phyloP scores from a whole-genome alignment of 345 rosid genomes.

The Salix purpurea region DNA sequence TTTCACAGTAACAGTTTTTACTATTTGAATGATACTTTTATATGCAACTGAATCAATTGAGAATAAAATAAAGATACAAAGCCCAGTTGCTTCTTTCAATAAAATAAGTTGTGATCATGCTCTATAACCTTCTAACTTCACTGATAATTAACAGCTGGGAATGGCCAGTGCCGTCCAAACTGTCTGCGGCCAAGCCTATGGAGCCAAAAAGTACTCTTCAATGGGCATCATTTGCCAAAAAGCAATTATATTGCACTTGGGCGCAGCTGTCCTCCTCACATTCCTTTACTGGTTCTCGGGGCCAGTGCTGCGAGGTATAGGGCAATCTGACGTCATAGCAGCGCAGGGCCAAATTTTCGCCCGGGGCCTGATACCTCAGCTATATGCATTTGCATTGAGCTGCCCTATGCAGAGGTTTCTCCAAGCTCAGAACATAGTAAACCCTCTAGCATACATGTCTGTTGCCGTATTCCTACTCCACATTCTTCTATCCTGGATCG shows the following conservation, averaged over 20 bases:
- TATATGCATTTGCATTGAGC: constrained; percentile 71
- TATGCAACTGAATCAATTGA: not conserved
- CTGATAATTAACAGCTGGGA: constrained; percentile 48
- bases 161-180: constrained; percentile 99
- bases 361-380: constrained; percentile 67
- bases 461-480: constrained; percentile 70
- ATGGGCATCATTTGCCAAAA: constrained; percentile 89
- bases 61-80: not conserved
- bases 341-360: constrained; percentile 69
- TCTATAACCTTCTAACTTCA: not conserved
- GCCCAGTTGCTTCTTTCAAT: not conserved
- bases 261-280: constrained; percentile 65
- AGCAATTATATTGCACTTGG: constrained; percentile 75
- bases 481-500: constrained; percentile 61
- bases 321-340: constrained; percentile 60
- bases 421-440: constrained; percentile 93
- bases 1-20: not conserved
- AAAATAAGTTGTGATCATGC: not conserved
- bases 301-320: constrained; percentile 48
- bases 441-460: constrained; percentile 81
- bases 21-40: not conserved
- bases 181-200: constrained; percentile 92
- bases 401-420: constrained; percentile 91
- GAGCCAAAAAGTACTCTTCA: constrained; percentile 61
- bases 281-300: constrained; percentile 69